Base-by-base conservation (phyloP, 148 eudicot species). In the Rhododendron vialii region DNA sequence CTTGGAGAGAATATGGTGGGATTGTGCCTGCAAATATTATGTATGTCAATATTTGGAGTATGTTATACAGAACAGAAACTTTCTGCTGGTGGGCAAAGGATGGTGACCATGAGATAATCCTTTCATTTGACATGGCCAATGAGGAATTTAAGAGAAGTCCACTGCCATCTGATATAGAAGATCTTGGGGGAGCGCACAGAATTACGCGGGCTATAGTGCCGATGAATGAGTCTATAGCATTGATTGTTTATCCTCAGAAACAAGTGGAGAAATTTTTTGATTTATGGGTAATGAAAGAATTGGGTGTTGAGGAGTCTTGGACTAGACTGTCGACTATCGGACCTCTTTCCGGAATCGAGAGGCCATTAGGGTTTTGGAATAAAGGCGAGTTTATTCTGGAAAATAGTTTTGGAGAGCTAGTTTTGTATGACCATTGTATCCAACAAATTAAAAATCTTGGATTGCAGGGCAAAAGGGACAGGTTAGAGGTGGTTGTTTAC, bases 401-500 rank as follows among this genome's bases (percentile, higher is more conserved):
- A 53, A 53, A 18, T 17, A 81, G 43, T 50, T 30, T 24, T 14
- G 41, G 65, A 3, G 41, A 30, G 45, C 41, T 81, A 20, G 65
- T 81, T 55, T 11, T 81, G 83, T 81, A 30, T 35, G 41, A 81
- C 26, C 5, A 12, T 81, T 20, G 38, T 81, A 18, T 14, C 67
- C 24, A 24, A 1, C 36, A 53, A 53, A 30, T 81, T 14, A 81
- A 33, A 20, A 55, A 81, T 10, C 41, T 53, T 53, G 83, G 83
- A 81, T 22, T 81, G 20, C 65, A 55, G 10, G 83, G 67, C 24
- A 89, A 86, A 69, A 43, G 86, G 67, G 85, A 61, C 69, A 80
- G 88, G 10, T 59, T 83, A 69, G 90, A 88, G 48, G 77, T 86
- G 2, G 81, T 88, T 79, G 65, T 83, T 83, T 63, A 86, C 75